Base-by-base conservation (phyloP, 2,329 filamentous ascomycete genomes). In the Alternaria arbusti region DNA sequence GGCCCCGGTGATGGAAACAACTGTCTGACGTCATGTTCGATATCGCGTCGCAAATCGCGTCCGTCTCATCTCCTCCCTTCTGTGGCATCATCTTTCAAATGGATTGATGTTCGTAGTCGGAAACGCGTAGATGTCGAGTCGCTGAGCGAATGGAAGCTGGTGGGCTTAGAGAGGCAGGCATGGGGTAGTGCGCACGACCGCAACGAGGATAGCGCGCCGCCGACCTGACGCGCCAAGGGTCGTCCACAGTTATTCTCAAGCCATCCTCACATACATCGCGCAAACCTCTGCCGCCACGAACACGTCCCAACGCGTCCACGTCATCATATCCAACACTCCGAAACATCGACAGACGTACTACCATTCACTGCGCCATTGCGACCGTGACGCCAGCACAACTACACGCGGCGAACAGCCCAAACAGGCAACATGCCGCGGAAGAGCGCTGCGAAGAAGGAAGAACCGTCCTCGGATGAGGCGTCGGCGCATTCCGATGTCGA, bases 361-460 rank as follows among this genome's bases (percentile, higher is more conserved):
- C 7, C 7, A 13, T 25, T 7, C 15, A 25, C 20, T 15, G 22
- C 23, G 45, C 50, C 26, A 50, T 30, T 45, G 45, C 22, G 12
- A 36, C 26, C 25, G 20, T 12, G 45, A 23, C 23, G 55, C 15
- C 5, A 1, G 4, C 59, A 58, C 61, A 61, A 70, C 59, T 54
- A 68, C 28, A 65, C 73, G 70, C 71, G 71, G 74, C 72, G 69
- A 70, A 66, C 59, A 69, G 76, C 74, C 74, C 74, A 72, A 61
- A 73, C 68, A 77, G 77, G 74, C 78, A 77, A 70, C 57, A 81
- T 81, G 79, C 76, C 79, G 71, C 78, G 78, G 64, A 79, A 75
- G 69, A 75, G 76, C 68, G 76, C 75, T 56, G 68, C 70, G 30
- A 75, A 77, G 49, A 76, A 76, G 55, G 77, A 78, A 26, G 76